Evolutionary conservation across 192 early-diverging fungal genomes (phyloP).

Genomic region (Martensiomyces pterosporus): DNA sequence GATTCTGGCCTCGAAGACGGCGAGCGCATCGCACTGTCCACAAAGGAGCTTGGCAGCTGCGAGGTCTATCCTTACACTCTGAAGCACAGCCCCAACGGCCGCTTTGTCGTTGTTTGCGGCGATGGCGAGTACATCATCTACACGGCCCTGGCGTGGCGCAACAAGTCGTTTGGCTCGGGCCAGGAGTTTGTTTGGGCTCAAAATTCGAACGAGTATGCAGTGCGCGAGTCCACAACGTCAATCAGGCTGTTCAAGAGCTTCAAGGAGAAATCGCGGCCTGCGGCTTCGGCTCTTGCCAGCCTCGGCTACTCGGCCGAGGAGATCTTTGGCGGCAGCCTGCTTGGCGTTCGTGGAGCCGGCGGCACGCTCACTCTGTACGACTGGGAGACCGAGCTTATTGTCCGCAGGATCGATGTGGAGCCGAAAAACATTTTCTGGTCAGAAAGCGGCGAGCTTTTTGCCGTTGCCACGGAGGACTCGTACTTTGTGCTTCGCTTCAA

Average conservation of each 20-base stretch:
- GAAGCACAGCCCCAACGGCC: conserved; percentile 95
- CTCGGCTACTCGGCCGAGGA: conserved; percentile 86
- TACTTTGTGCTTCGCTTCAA: conserved; percentile 95
- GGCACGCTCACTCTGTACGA: conserved; percentile 90
- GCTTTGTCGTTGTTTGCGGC: conserved; percentile 98
- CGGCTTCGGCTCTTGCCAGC: conserved; percentile 54
- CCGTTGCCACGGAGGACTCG: conserved; percentile 88
- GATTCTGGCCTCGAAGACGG: conserved; percentile 91
- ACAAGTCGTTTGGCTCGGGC: conserved; percentile 96
- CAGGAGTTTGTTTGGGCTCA: conserved; percentile 97
- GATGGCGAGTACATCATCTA: conserved; percentile 99
- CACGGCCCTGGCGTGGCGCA: conserved; percentile 98
- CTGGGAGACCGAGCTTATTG: conserved; percentile 90
- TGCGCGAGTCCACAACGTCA: conserved; percentile 87
- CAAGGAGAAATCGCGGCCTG: conserved; percentile 74
- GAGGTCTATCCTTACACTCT: conserved; percentile 96
- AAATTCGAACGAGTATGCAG: conserved; percentile 95
- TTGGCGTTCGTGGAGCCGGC: conserved; percentile 74
- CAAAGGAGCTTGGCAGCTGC: conserved; percentile 96
- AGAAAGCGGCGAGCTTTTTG: conserved; percentile 86
- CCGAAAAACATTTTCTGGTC: conserved; percentile 91
- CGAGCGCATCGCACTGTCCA: conserved; percentile 74
- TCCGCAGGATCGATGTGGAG: conserved; percentile 92
- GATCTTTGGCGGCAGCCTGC: conserved; percentile 89
- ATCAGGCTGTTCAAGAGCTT: conserved; percentile 93